phyloP scores from a whole-genome alignment of 2,329 filamentous ascomycete species.

The Cytospora schulzeri region DNA sequence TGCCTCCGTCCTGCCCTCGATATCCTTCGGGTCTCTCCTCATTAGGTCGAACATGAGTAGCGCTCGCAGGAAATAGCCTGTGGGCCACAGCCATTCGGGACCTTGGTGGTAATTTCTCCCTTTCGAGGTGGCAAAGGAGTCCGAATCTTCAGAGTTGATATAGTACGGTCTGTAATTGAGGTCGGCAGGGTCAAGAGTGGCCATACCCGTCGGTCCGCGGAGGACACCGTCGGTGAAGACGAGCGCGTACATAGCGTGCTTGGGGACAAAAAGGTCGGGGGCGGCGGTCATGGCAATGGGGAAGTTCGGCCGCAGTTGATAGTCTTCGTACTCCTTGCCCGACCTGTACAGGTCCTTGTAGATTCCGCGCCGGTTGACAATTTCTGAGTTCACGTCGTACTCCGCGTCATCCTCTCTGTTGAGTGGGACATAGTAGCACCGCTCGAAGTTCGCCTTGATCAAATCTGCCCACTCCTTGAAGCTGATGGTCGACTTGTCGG shows the following conservation, averaged over 20 bases:
- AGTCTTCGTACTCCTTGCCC: constrained; percentile 95
- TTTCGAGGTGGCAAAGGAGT: constrained; percentile 88
- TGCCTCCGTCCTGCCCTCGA: constrained; percentile 75
- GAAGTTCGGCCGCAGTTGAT: constrained; percentile 93
- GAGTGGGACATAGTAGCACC: constrained; percentile 83
- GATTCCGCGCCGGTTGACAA: constrained; percentile 90
- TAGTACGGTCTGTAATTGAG: constrained; percentile 95
- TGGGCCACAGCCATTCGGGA: constrained; percentile 97
- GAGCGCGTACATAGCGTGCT: constrained; percentile 78
- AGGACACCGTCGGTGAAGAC: constrained; percentile 78
- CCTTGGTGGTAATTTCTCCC: constrained; percentile 98
- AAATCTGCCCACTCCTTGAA: constrained; percentile 78
- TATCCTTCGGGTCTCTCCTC: constrained; percentile 58
- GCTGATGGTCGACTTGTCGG: constrained; percentile 62
- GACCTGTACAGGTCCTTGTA: constrained; percentile 97
- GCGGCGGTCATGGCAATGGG: constrained; percentile 94
- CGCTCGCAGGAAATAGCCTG: constrained; percentile 91
- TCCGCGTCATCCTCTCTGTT: constrained; percentile 68
- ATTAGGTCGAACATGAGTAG: constrained; percentile 86
- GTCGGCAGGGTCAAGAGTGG: constrained; percentile 89
- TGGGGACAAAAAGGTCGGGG: constrained; percentile 78
- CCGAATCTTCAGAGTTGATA: constrained; percentile 89
- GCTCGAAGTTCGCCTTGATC: constrained; percentile 86
- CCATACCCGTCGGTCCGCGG: constrained; percentile 89
- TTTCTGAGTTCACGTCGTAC: constrained; percentile 76